These are phyloP conservation scores for Apiotrichum akiyoshidainum DNA, from an alignment of 1,284 basidiomycete genomes.

Conservation along the genomic window DNA sequence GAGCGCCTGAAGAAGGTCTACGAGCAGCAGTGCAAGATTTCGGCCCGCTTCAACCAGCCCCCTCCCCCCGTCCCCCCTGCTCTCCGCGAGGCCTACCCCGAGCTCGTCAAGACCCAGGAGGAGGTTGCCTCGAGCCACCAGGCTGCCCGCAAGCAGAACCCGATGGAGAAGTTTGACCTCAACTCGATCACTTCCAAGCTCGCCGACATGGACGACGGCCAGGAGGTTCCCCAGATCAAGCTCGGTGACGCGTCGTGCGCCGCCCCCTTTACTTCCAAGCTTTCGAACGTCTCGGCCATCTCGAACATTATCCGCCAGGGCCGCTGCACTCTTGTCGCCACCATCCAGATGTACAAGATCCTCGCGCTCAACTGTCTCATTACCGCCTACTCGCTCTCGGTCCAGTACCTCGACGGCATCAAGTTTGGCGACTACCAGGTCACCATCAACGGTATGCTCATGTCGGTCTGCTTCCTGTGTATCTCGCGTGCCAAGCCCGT, in stretches of 20 bases:
- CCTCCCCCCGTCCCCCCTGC: conserved; percentile 83
- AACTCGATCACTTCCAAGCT: conserved; percentile 81
- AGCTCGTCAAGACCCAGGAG: conserved; percentile 84
- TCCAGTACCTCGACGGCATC: conserved; percentile 94
- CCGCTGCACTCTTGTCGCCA: conserved; percentile 91
- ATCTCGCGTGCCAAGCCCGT: conserved; percentile 96
- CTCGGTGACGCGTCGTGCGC: conserved; percentile 94
- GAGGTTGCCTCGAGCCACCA: conserved; percentile 65
- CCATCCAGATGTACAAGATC: conserved; percentile 99
- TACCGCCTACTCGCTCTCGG: conserved; percentile 89
- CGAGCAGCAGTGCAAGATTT: conserved; percentile 86
- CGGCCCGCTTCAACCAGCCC: conserved; percentile 79
- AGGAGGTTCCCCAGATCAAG: conserved; percentile 90
- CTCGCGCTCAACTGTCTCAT: conserved; percentile 92
- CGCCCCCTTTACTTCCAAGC: conserved; percentile 92
- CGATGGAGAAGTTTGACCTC: conserved; percentile 91
- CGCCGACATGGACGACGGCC: conserved; percentile 84
- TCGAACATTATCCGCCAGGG: conserved; percentile 95
- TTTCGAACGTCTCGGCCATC: conserved; percentile 88
- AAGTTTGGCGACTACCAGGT: conserved; percentile 97
- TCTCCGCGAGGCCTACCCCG: conserved; percentile 78
- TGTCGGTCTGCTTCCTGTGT: conserved; percentile 95
- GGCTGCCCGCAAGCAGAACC: conserved; percentile 70
- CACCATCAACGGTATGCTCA: conserved; percentile 87
- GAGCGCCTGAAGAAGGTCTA: conserved; percentile 93